phyloP scores from a whole-genome alignment of 345 rosid species.

The Eucalyptus erythrocorys region DNA sequence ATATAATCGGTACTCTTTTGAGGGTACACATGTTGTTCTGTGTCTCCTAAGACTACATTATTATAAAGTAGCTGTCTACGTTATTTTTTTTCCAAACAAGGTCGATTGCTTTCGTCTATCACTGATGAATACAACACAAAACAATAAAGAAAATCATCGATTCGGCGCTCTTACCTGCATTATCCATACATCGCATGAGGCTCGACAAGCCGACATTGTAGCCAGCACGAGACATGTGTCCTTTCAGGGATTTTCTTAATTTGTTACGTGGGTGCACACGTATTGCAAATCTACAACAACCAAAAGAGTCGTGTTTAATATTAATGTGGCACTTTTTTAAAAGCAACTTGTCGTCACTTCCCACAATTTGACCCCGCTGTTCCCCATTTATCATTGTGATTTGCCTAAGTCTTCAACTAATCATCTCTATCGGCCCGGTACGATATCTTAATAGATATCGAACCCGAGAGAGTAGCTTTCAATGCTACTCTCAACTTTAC shows the following conservation, averaged over 20 bases:
- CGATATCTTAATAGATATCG: background rate
- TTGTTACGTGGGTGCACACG: constrained; percentile 40
- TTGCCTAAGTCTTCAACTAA: background rate
- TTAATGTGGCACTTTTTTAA: background rate
- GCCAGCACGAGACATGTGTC: constrained; percentile 44
- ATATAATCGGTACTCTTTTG: background rate
- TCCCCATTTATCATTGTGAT: background rate
- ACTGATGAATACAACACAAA: background rate
- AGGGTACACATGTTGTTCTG: background rate
- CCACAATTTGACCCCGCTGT: background rate
- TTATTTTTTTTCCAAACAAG: background rate
- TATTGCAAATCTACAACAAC: constrained; percentile 19
- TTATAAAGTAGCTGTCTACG: background rate
- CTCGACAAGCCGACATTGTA: constrained; percentile 44
- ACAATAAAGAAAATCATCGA: background rate
- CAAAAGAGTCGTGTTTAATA: constrained; percentile 5
- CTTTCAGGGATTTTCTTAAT: constrained; percentile 3
- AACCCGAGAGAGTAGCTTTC: background rate
- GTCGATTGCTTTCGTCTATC: background rate
- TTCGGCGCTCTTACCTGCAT: background rate
- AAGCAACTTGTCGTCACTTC: background rate
- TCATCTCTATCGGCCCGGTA: background rate
- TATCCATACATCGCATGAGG: background rate
- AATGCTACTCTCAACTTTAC: background rate
- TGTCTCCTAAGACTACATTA: background rate